Evolutionary conservation across 805 yeast genomes (phyloP), one percentile per base, ranked within the genome.

Genomic region (Metschnikowia continentalis): DNA sequence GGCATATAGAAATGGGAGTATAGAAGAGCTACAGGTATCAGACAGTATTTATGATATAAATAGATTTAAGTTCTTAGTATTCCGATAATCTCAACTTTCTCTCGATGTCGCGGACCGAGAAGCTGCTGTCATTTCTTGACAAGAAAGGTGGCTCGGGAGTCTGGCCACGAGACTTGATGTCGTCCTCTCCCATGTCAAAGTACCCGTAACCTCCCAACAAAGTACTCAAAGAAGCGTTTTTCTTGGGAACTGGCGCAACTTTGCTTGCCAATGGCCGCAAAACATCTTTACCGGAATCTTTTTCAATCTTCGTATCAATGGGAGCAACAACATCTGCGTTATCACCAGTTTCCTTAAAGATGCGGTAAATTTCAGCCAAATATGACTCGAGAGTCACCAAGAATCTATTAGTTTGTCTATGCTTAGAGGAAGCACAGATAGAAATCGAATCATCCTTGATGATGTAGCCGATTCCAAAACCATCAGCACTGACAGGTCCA

Each of bases 11-110:
- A 19, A 14, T 14, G 30, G 30, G 30, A 26, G 30, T 26, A 26
- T 26, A 8, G 30, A 26, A 26, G 11, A 26, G 11, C 30, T 26
- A 26, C 30, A 8, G 30, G 30, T 26, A 26, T 26, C 8, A 26
- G 30, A 26, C 30, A 26, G 30, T 26, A 26, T 26, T 26, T 8
- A 26, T 26, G 30, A 26, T 8, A 8, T 36, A 5, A 19, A 20
- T 26, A 19, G 22, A 26, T 11, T 8, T 62, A 7, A 19, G 6
- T 17, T 14, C 11, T 48, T 65, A 84, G 56, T 83, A 83, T 61
- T 84, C 89, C 2, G 86, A 79, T 44, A 84, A 70, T 52, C 88
- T 67, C 54, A 84, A 66, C 65, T 84, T 84, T 61, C 83, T 77
- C 42, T 86, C 88, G 55, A 84, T 81, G 54, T 84, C 87, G 48